Evolutionary conservation across 2,329 filamentous ascomycete genomes (phyloP), one percentile per base, ranked within the genome.

Genomic region (Apiospora rasikravindrae): DNA sequence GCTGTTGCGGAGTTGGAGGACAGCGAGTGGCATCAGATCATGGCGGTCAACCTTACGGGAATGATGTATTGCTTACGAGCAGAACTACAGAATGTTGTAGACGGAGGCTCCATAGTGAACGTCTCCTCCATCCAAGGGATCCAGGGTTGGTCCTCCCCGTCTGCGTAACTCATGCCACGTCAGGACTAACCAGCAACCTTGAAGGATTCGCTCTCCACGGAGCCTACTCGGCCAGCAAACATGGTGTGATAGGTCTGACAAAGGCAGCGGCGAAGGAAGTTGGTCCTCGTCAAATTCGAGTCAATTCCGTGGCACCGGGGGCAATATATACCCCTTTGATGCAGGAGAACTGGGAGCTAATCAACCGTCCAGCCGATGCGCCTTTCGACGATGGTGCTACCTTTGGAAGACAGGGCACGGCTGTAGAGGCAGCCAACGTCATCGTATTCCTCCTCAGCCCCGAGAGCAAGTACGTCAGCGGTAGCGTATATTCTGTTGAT

Each of bases 51-150:
- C 72, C 76, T 88, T 70, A 87, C 85, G 11, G 86, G 86, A n/a
- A 84, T 81, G 53, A 87, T 87, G 85, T 85, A 87, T 76, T 87
- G 85, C 73, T 74, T 88, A 74, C 81, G 86, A 51, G 85, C 84
- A 44, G 79, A 86, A 78, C 80, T 87, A 57, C 78, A 78, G 49
- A 82, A 83, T 53, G 83, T 89, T 67, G 81, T 82, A 29, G 78
- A 84, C 7, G 84, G 86, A 1, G 88, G 88, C 10, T 89, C 88
- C 73, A 90, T 91, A 76, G 89, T 91, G 70, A 91, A 89, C 77
- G 83, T 88, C 40, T 83, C 86, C 37, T 89, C 86, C 64, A 86
- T 87, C 45, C 85, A 87, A 49, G 88, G 88, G 6, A 77, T 86
- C 2, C 82, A 84, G 73, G 85, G 84, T 78, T 64, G 33, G 42